phyloP scores from a whole-genome alignment of 768 basidiomycete genomes.

The Aureoboletus auriporus region DNA sequence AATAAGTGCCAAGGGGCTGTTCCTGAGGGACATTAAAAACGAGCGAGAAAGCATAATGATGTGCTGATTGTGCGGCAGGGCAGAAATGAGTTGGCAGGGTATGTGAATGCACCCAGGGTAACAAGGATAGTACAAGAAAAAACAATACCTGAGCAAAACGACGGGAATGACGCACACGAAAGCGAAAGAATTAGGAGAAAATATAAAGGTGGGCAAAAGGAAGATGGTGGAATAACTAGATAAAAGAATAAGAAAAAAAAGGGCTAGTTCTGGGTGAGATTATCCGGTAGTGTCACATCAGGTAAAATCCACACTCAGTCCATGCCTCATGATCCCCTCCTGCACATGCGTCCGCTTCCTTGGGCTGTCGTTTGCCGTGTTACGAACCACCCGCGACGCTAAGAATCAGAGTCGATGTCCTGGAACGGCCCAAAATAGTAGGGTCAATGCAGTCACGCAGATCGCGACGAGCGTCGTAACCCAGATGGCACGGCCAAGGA shows the following conservation, averaged over 20 bases:
- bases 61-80: constrained; percentile 19
- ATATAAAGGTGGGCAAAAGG: constrained; percentile 19
- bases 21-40: constrained; percentile 11
- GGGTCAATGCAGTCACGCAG: constrained; percentile 74
- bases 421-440: constrained; percentile 95
- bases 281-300: constrained; percentile 20
- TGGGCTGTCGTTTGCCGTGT: constrained; percentile 1
- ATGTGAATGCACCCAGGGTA: constrained; percentile 22
- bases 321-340: constrained; percentile 7
- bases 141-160: constrained; percentile 17
- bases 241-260: constrained; percentile 27
- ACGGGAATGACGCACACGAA: constrained; percentile 18
- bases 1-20: constrained; percentile 12
- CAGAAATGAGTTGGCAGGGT: constrained; percentile 15
- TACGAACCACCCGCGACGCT: not conserved
- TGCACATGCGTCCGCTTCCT: constrained; percentile 9
- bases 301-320: constrained; percentile 15
- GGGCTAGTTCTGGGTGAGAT: constrained; percentile 17
- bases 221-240: constrained; percentile 25
- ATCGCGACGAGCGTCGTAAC: constrained; percentile 75
- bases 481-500: constrained; percentile 89
- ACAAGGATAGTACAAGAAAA: constrained; percentile 14
- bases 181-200: constrained; percentile 23
- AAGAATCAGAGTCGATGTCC: constrained; percentile 72
- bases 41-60: constrained; percentile 26